Evolutionary conservation across 768 basidiomycete species (phyloP), one percentile per base, ranked within the genome.

Genomic region (Postia placenta): DNA sequence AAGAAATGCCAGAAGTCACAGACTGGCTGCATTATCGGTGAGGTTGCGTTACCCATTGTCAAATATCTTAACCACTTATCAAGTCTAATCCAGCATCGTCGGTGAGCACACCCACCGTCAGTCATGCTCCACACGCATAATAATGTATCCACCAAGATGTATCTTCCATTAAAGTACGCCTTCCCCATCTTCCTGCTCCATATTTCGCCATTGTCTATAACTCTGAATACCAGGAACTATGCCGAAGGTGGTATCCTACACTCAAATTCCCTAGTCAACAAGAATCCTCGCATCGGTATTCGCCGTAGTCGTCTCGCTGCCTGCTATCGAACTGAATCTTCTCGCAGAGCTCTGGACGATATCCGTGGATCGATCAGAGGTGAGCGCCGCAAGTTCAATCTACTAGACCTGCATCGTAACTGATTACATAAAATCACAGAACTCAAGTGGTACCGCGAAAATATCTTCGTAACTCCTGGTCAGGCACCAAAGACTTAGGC

Each of bases 11-110:
- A 1, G 78, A 81, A 47, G 64, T 95, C 14, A 67, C 85, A 17
- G 78, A 92, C 39, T 87, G 82, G 79, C 72, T 91, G 40, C 87
- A 91, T 62, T 91, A 91, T 62, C 81, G 89, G 87, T 85, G 43
- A 48, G 40, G n/a, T n/a, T n/a, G n/a, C n/a, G n/a, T n/a, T n/a
- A n/a, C n/a, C n/a, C n/a, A n/a, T n/a, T n/a, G n/a, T n/a, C n/a
- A n/a, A n/a, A n/a, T n/a, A n/a, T n/a, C n/a, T n/a, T n/a, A n/a
- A n/a, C n/a, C n/a, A n/a, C n/a, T n/a, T n/a, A n/a, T n/a, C n/a
- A n/a, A n/a, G n/a, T n/a, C n/a, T n/a, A n/a, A n/a, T n/a, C n/a
- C 26, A 88, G 87, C 30, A 81, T 89, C 49, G 79, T 89, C 49
- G 87, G 87, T 85, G 48, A 61, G 86, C 71, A 20, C 0, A 30